Conservation (phyloP, 306 rosid species). For the Quercus cerris region DNA sequence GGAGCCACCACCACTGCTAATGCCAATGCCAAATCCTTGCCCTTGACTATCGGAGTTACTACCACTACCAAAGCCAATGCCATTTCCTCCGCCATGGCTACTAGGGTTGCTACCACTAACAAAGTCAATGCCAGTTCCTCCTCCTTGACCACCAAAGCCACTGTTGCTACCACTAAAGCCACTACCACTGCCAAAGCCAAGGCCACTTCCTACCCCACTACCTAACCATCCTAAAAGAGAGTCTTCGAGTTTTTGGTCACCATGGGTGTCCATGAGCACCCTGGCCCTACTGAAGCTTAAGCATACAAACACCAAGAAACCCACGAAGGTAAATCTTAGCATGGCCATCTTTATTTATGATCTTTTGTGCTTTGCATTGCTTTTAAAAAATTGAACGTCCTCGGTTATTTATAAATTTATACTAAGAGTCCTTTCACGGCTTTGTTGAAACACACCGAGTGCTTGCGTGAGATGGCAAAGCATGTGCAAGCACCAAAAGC, state of each 20-base stretch:
- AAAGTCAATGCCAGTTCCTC: not conserved
- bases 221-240: not conserved
- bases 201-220: not conserved
- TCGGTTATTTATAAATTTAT: not conserved
- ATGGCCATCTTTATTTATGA: constrained; percentile 5
- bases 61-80: not conserved
- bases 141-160: not conserved
- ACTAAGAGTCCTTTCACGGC: not conserved
- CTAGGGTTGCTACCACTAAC: not conserved
- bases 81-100: not conserved
- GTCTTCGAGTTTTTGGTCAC: not conserved
- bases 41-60: not conserved
- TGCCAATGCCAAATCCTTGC: not conserved
- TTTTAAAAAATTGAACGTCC: not conserved
- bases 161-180: not conserved
- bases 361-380: not conserved
- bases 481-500: not conserved
- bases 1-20: not conserved
- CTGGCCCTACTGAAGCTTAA: constrained; percentile 9
- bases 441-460: not conserved
- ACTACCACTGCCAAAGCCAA: not conserved
- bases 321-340: not conserved
- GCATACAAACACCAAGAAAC: not conserved
- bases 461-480: not conserved
- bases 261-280: not conserved